phyloP scores from a whole-genome alignment of 345 rosid species.

The Camelina laxa region DNA sequence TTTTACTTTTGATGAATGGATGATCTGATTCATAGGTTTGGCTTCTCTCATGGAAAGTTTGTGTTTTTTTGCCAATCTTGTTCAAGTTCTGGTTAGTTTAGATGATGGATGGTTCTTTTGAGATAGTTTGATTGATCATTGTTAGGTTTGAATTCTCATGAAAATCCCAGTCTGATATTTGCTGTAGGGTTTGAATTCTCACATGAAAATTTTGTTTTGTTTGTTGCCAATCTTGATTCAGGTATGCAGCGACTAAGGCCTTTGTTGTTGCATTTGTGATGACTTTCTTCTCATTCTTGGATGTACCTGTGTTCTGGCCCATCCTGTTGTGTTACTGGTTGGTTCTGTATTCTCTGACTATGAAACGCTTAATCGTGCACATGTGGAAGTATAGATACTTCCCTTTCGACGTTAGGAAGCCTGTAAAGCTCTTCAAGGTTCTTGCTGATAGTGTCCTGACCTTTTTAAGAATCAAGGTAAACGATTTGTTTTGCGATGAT shows the following conservation, averaged over 20 bases:
- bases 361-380: slow-evolving; percentile 69
- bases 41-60: not conserved
- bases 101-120: no score
- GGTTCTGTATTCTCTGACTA: slow-evolving; percentile 71
- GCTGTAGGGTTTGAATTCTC: not conserved
- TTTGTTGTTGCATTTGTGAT: slow-evolving; percentile 69
- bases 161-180: not conserved
- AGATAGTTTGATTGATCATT: no score
- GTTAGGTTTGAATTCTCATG: not conserved
- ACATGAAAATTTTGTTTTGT: not conserved
- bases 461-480: slow-evolving; percentile 8
- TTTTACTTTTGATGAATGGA: not conserved
- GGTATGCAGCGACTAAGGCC: slow-evolving; percentile 81
- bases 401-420: slow-evolving; percentile 67
- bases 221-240: slow-evolving; percentile 26
- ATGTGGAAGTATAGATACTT: slow-evolving; percentile 70
- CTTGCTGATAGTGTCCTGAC: not conserved
- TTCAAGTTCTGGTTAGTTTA: not conserved
- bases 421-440: slow-evolving; percentile 42
- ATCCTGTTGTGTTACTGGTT: slow-evolving; percentile 76
- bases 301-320: slow-evolving; percentile 94
- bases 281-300: slow-evolving; percentile 76
- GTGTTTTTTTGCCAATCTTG: slow-evolving; percentile 1
- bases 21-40: slow-evolving; percentile 9
- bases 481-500: not conserved